Conservation (phyloP, 1,139 yeast genomes). For the Geotrichum klebahnii region DNA sequence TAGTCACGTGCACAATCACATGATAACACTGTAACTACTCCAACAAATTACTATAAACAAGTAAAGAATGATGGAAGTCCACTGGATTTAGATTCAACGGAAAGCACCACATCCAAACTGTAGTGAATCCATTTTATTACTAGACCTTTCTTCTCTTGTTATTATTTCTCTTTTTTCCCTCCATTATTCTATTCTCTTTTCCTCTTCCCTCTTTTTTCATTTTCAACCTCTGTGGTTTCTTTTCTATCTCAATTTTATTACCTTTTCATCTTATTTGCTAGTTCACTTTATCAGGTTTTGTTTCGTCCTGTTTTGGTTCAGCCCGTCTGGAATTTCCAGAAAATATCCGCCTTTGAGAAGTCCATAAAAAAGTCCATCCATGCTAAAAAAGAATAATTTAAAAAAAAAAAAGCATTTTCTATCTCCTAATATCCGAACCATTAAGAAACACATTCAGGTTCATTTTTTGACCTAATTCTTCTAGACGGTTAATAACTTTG, state of each 20-base stretch:
- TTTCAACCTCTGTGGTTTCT: neutral
- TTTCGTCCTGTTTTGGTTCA: neutral
- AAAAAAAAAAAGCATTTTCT: neutral
- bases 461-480: no score
- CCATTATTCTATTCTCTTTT: neutral
- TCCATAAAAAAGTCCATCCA: no score
- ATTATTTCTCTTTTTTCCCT: neutral
- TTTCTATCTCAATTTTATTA: neutral
- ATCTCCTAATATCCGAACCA: neutral
- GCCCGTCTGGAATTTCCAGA: neutral
- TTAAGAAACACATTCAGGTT: no score
- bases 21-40: neutral
- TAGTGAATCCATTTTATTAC: neutral
- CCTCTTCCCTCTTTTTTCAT: neutral
- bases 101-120: neutral
- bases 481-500: no score
- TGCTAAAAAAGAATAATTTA: no score
- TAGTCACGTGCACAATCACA: no score
- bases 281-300: neutral
- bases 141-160: neutral
- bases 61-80: neutral
- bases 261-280: neutral
- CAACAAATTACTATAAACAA: constrained; percentile 4
- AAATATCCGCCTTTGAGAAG: neutral
- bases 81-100: neutral